A percentile compares a stretch with the other conserved stretches of the same genome.
These are phyloP conservation scores for Leptographium radiaticola DNA, from an alignment of 2,329 filamentous ascomycete genomes.

Conservation along the genomic window DNA sequence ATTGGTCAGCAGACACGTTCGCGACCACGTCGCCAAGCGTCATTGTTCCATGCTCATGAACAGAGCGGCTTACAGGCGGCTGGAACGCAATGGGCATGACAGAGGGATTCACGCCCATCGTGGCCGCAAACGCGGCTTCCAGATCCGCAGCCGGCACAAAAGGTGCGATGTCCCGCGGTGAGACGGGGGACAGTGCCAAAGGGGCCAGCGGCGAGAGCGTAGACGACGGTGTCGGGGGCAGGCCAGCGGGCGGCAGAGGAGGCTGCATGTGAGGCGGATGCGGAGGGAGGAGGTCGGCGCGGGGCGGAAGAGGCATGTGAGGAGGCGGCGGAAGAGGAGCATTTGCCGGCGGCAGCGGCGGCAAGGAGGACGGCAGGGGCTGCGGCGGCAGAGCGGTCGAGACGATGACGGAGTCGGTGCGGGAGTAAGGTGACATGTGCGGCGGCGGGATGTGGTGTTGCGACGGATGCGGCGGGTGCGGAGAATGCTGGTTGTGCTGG, in stretches of 20 bases:
- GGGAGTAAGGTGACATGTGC: slow-evolving; percentile 25
- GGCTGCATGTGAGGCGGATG: background rate
- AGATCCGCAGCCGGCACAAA: background rate
- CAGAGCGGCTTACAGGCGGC: slow-evolving; percentile 33
- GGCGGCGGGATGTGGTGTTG: slow-evolving; percentile 9
- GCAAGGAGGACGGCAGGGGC: background rate
- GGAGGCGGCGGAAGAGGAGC: background rate
- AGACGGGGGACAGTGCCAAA: slow-evolving; percentile 2
- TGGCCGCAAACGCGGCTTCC: background rate
- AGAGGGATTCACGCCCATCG: slow-evolving; percentile 3
- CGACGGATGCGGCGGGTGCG: background rate
- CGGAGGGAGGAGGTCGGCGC: background rate
- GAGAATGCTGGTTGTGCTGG: background rate
- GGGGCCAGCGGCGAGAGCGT: slow-evolving; percentile 30
- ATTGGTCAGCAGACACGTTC: slow-evolving; percentile 9
- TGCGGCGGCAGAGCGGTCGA: slow-evolving; percentile 26
- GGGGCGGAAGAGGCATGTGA: background rate
- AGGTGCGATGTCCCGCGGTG: background rate
- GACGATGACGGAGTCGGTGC: slow-evolving; percentile 31
- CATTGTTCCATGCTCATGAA: slow-evolving; percentile 1
- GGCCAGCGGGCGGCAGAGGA: background rate
- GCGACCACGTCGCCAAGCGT: slow-evolving; percentile 3
- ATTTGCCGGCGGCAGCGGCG: background rate
- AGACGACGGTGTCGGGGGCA: slow-evolving; percentile 39
- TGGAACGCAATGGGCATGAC: slow-evolving; percentile 22